These are phyloP conservation scores for Cladophialophora immunda DNA, from an alignment of 2,329 filamentous ascomycete genomes.

Conservation along the genomic window DNA sequence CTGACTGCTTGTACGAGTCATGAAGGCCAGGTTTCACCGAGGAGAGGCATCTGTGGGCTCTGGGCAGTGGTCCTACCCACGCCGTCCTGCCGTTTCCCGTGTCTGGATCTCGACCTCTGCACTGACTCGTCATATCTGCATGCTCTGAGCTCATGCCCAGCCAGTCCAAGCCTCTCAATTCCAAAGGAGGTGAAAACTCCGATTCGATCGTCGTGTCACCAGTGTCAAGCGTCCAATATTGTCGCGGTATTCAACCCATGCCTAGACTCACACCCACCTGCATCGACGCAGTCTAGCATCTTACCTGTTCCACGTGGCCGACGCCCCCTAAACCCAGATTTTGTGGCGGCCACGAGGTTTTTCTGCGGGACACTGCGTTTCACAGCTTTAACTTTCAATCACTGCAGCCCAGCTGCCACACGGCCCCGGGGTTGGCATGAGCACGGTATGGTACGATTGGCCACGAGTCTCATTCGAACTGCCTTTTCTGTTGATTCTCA, in stretches of 20 bases:
- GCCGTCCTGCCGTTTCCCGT: neutral
- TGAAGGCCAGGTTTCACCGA: neutral
- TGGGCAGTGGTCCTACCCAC: neutral
- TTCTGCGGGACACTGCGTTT: conserved; percentile 8
- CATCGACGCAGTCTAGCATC: neutral
- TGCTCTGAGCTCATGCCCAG: neutral
- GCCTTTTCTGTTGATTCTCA: neutral
- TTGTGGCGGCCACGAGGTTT: conserved; percentile 24
- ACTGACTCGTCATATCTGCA: neutral
- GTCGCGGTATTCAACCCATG: neutral
- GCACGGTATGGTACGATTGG: neutral
- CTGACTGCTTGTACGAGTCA: neutral
- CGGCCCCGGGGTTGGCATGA: neutral
- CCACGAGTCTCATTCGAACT: conserved; percentile 1
- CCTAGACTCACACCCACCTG: neutral
- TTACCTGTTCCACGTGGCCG: conserved; percentile 21
- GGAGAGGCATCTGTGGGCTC: neutral
- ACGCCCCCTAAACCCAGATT: neutral
- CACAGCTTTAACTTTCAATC: neutral
- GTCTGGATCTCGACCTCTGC: conserved; percentile 3
- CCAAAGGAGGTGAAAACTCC: neutral
- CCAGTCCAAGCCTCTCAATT: neutral
- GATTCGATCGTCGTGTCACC: neutral
- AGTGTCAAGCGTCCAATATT: neutral
- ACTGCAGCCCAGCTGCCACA: conserved; percentile 2